These are phyloP conservation scores for Candolleomyces efflorescens DNA, from an alignment of 768 basidiomycete genomes.

Conservation along the genomic window DNA sequence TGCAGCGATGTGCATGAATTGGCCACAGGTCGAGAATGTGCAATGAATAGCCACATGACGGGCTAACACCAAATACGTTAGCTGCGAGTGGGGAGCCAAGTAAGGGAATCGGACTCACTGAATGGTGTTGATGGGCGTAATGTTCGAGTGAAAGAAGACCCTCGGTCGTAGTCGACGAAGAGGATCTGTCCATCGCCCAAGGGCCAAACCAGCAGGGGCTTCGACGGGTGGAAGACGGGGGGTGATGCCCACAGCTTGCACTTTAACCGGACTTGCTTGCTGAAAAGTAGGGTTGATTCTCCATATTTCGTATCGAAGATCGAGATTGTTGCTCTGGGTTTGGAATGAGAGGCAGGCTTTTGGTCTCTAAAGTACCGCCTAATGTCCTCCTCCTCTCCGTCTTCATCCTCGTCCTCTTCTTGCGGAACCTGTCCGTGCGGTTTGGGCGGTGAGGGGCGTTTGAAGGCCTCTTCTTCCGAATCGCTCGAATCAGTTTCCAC, in stretches of 20 bases:
- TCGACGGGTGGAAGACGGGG: constrained; percentile 21
- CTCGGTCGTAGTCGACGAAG: constrained; percentile 20
- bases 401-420: background rate
- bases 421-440: no score
- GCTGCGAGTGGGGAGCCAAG: no score
- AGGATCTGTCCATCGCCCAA: constrained; percentile 24
- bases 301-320: background rate
- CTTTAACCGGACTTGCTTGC: constrained; percentile 3
- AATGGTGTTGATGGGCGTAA: constrained; percentile 21
- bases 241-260: constrained; percentile 23
- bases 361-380: background rate
- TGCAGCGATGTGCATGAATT: constrained; percentile 22
- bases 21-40: constrained; percentile 21
- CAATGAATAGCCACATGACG: constrained; percentile 22
- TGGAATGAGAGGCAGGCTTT: background rate
- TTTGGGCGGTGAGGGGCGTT: no score
- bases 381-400: background rate
- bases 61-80: constrained; percentile 8
- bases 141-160: constrained; percentile 22
- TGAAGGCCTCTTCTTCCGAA: no score
- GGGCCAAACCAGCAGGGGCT: constrained; percentile 23
- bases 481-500: no score
- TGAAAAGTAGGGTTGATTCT: background rate
- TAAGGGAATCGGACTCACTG: constrained; percentile 21
- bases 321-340: background rate